Evolutionary conservation across 805 yeast genomes (phyloP).

Genomic region (Candida tibetensis): DNA sequence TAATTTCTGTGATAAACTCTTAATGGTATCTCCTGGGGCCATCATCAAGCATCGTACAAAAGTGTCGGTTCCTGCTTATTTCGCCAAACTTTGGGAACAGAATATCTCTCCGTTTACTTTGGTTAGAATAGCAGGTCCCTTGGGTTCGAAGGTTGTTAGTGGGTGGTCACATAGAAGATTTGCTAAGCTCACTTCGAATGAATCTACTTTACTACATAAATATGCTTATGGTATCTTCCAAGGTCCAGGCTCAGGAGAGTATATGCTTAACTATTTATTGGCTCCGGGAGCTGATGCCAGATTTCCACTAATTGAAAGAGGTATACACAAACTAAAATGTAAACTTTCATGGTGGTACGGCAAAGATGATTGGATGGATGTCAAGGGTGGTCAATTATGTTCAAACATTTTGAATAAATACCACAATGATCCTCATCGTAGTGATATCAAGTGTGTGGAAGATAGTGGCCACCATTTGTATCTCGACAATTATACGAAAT

Average conservation of each 20-base stretch:
- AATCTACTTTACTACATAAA: slow-evolving; percentile 59
- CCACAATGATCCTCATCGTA: slow-evolving; percentile 11
- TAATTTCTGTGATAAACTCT: slow-evolving; percentile 56
- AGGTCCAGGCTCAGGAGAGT: slow-evolving; percentile 89
- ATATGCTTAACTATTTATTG: slow-evolving; percentile 75
- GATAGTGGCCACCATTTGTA: slow-evolving; percentile 79
- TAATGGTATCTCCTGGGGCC: slow-evolving; percentile 92
- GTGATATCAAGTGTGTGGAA: slow-evolving; percentile 41
- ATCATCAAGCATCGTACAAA: slow-evolving; percentile 49
- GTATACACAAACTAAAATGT: slow-evolving; percentile 50
- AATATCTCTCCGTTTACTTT: slow-evolving; percentile 83
- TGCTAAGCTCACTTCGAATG: slow-evolving; percentile 48
- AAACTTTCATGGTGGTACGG: slow-evolving; percentile 86
- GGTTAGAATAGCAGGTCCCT: slow-evolving; percentile 72
- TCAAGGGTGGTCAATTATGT: slow-evolving; percentile 44
- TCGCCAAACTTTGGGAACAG: slow-evolving; percentile 76
- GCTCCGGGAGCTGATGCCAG: slow-evolving; percentile 93
- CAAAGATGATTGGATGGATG: slow-evolving; percentile 64
- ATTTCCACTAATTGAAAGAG: slow-evolving; percentile 57
- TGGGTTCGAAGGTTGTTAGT: slow-evolving; percentile 82
- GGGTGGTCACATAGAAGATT: slow-evolving; percentile 89
- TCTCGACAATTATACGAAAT: slow-evolving; percentile 57
- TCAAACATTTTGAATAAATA: slow-evolving; percentile 29
- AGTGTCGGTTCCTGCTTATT: slow-evolving; percentile 69
- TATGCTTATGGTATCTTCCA: slow-evolving; percentile 85